Base-by-base conservation (phyloP, 1,139 yeast genomes). In the Taphrina pruni region DNA sequence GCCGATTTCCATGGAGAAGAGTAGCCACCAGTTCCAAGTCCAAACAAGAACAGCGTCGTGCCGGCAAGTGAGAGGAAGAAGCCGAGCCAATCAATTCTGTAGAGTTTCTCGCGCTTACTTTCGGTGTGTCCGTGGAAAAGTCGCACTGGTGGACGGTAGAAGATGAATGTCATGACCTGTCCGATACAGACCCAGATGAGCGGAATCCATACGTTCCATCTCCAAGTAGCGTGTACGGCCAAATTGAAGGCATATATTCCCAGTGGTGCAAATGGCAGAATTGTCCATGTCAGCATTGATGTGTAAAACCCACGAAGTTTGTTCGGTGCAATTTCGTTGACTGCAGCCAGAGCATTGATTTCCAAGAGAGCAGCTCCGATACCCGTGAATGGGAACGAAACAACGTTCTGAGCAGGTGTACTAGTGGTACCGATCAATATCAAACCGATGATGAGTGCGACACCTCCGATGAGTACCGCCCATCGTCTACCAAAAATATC, bases 321-420 rank as follows among this genome's bases (percentile, higher is more conserved):
- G 48, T 64, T 64, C 3, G 67, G 67, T 17, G 67, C 67, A 41
- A 64, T 64, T 36, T 64, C 67, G 48, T 64, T 64, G 39, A 64
- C 67, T 36, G 67, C 67, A 41, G 67, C 67, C 45, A 64, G 21
- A 35, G 67, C 67, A 57, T 64, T 64, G 61, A 64, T 64, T n/a
- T 64, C 67, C 20, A 64, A n/a, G n/a, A 64, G 41, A 21, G 67
- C 67, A 14, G 67, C 67, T 3, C 67, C 67, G 39, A 64, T 46
- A 35, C 67, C 67, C 3, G 67, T 64, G 46, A 64, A 64, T 1
- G 67, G 67, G 61, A 64, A 64, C 35, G 61, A 56, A 35, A 48
- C 60, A 7, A 64, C 54, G 21, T 54, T 46, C 17, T 55, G 67
- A 6, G 48, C 52, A 26, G 67, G 67, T 11, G 52, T 57, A 3